Percentiles rank a stretch among this genome's conserved stretches.
Evolutionary conservation across 805 yeast species (phyloP).

Genomic region (Hanseniaspora lachancei): DNA sequence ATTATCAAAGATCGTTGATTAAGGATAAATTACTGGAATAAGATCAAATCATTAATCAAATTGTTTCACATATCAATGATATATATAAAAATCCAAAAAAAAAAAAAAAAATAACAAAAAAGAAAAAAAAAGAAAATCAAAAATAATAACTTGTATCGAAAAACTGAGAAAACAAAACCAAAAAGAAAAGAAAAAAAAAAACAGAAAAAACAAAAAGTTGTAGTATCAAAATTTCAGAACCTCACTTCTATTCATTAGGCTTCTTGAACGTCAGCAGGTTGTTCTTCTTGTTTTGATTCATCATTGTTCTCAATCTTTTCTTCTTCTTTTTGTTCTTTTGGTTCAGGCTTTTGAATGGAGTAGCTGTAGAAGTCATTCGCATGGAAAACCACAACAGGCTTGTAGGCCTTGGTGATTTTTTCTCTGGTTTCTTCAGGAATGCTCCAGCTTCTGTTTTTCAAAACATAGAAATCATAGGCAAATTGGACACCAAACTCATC

Average conservation of each 20-base stretch:
- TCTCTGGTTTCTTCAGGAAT: constrained; percentile 6
- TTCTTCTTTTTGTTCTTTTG: not conserved
- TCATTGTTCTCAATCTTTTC: not conserved
- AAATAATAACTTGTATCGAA: too few species aligned
- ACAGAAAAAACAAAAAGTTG: not conserved
- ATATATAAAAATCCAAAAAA: too few species aligned
- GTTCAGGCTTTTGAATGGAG: constrained; percentile 3
- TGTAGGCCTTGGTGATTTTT: constrained; percentile 1
- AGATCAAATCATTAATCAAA: too few species aligned
- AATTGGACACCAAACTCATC: constrained; percentile 7
- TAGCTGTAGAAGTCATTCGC: constrained; percentile 10
- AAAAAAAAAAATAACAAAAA: too few species aligned
- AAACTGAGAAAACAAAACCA: too few species aligned
- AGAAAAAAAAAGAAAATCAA: too few species aligned
- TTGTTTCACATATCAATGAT: too few species aligned
- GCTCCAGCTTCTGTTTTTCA: constrained; percentile 5
- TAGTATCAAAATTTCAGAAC: not conserved
- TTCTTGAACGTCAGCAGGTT: not conserved
- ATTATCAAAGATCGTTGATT: too few species aligned
- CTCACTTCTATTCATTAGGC: not conserved
- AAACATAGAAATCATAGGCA: constrained; percentile 10
- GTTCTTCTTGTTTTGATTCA: not conserved
- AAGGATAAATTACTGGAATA: too few species aligned
- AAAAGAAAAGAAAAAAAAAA: not conserved
- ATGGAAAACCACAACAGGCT: constrained; percentile 1